Evolutionary conservation across 768 basidiomycete species (phyloP), one percentile per base, ranked within the genome.

Genomic region (Trametopsis cervina): DNA sequence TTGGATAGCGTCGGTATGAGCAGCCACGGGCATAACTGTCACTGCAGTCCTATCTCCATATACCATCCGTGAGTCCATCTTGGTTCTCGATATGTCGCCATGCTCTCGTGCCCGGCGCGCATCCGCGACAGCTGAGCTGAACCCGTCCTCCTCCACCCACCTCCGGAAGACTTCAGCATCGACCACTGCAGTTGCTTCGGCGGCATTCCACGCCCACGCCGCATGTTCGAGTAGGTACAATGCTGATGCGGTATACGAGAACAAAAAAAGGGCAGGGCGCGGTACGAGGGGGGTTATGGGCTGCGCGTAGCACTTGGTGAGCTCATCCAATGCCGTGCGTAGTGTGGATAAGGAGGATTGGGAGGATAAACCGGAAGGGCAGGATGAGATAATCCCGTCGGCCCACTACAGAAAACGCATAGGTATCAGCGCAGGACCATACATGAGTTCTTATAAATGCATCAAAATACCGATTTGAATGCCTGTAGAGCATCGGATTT

Each of bases 161-260:
- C 78, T 67, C 44, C 54, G 59, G 52, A 83, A 77, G 0, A 77
- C 73, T 47, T 80, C 78, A 4, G 65, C 49, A 49, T 85, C 81
- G 1, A 68, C 61, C 3, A 68, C 65, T 2, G 58, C 55, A 13
- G 69, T 65, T 0, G 49, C 38, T 29, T 57, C 48, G 1, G 37
- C 40, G 26, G 50, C 61, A 6, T 38, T 60, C 50, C 66, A 51
- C 1, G 80, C 71, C 85, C 85, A 89, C 10, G 76, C 60, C 0
- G 81, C 77, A 40, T 89, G 85, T 59, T 89, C 85, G 10, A 89
- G 67, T 22, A 88, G 72, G 58, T 75, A 77, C 1, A 74, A 46
- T 7, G 72, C 68, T 1, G 82, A 76, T 0, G 81, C 68, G 24
- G 77, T 53, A 39, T 76, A 70, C 1, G 79, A 81, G 25, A 80